Conservation (phyloP, 2,329 filamentous ascomycete species). For the Amphichorda felina region DNA sequence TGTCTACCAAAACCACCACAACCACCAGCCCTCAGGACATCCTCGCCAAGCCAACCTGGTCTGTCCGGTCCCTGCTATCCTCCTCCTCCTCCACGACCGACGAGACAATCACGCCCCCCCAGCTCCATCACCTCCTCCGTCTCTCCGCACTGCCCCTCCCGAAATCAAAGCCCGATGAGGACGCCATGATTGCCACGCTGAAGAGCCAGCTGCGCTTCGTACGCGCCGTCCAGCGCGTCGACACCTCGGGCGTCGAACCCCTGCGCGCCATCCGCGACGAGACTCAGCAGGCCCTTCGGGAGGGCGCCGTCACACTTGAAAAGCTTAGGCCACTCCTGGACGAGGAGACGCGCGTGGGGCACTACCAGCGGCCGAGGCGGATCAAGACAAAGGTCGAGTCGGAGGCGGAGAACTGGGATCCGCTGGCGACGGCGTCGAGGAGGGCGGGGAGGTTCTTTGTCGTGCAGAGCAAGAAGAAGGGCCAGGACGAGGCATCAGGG, state of each 20-base stretch:
- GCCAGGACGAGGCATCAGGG: conserved; percentile 2
- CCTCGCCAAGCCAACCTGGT: conserved; percentile 70
- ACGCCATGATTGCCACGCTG: conserved; percentile 60
- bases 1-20: conserved; percentile 4
- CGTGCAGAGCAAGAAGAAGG: conserved; percentile 48
- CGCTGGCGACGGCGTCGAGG: conserved; percentile 50
- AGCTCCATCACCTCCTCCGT: conserved; percentile 74
- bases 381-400: conserved; percentile 22
- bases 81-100: conserved; percentile 10
- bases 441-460: conserved; percentile 66
- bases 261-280: conserved; percentile 75
- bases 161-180: conserved; percentile 47
- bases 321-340: conserved; percentile 43
- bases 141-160: conserved; percentile 80
- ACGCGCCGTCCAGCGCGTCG: conserved; percentile 67
- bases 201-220: conserved; percentile 83
- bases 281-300: conserved; percentile 47
- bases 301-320: conserved; percentile 46
- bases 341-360: conserved; percentile 49
- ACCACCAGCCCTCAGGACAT: conserved; percentile 22
- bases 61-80: conserved; percentile 63
- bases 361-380: conserved; percentile 32
- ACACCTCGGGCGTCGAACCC: conserved; percentile 62
- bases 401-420: conserved; percentile 56
- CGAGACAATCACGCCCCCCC: conserved; percentile 46